These are phyloP conservation scores for Botrytis hyacinthi DNA, from an alignment of 2,329 filamentous ascomycete species.

Conservation along the genomic window DNA sequence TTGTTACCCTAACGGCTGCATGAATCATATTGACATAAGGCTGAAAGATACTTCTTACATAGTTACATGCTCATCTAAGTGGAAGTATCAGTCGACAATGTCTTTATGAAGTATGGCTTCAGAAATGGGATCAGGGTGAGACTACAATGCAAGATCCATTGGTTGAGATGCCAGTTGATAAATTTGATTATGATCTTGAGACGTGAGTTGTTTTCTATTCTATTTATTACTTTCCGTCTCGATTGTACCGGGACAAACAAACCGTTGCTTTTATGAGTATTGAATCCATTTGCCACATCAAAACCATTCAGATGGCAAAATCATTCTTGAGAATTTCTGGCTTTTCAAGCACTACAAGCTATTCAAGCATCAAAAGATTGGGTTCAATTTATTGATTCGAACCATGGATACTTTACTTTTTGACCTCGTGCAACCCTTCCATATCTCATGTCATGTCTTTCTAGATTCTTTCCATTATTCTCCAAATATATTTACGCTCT, in stretches of 20 bases:
- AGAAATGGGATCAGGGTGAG: conserved; percentile 51
- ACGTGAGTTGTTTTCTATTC: conserved; percentile 50
- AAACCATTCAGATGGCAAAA: not conserved
- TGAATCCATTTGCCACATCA: not conserved
- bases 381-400: not conserved
- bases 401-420: not conserved
- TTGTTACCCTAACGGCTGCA: conserved; percentile 5
- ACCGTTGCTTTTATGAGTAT: no score
- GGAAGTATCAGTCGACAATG: conserved; percentile 72
- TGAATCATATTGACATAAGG: conserved; percentile 25
- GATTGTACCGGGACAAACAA: not conserved
- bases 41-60: conserved; percentile 23
- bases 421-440: not conserved
- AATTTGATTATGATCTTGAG: conserved; percentile 67
- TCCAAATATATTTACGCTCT: conserved; percentile 77
- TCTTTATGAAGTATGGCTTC: conserved; percentile 71
- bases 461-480: conserved; percentile 75
- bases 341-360: not conserved
- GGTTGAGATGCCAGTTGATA: conserved; percentile 65
- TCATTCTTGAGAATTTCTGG: not conserved
- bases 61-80: conserved; percentile 79
- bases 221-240: conserved; percentile 12
- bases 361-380: not conserved
- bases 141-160: conserved; percentile 66
- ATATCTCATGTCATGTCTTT: conserved; percentile 23